Percentiles rank a stretch among this genome's conserved stretches.
Conservation (phyloP, 169 alveolate species). For the Cryptosporidium baileyi region DNA sequence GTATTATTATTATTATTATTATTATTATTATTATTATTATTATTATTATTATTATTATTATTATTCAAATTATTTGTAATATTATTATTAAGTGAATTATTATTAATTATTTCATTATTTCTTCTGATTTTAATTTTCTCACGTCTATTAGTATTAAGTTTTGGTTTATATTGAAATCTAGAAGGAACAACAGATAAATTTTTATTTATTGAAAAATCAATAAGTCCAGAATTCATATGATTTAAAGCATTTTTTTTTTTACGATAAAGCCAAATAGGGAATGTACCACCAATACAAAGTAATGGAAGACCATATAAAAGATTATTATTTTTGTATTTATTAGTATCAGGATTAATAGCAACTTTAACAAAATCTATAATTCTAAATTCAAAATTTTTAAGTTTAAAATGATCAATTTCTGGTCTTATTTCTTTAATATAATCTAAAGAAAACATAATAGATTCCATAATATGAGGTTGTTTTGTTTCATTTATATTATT, state of each 20-base stretch:
- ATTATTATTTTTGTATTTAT: slow-evolving; percentile 24
- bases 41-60: too few species aligned
- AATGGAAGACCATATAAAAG: slow-evolving; percentile 35
- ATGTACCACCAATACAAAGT: slow-evolving; percentile 7
- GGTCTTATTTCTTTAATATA: slow-evolving; percentile 41
- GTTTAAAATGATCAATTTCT: slow-evolving; percentile 18
- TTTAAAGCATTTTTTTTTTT: background rate
- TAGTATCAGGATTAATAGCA: slow-evolving; percentile 32
- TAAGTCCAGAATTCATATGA: background rate
- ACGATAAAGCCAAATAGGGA: slow-evolving; percentile 39
- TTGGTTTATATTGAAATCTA: slow-evolving; percentile 51
- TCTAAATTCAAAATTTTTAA: slow-evolving; percentile 14
- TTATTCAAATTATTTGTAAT: background rate
- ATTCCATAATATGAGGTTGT: background rate
- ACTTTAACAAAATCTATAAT: slow-evolving; percentile 25
- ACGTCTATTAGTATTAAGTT: slow-evolving; percentile 36
- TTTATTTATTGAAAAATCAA: background rate
- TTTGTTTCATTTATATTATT: background rate
- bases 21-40: too few species aligned
- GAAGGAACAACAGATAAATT: slow-evolving; percentile 27
- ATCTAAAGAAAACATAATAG: background rate
- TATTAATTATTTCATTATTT: background rate
- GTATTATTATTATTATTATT: background rate
- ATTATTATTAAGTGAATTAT: background rate
- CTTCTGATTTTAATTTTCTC: slow-evolving; percentile 32